These are phyloP conservation scores for Alternaria rosae DNA, from an alignment of 2,329 filamentous ascomycete species.

Conservation along the genomic window DNA sequence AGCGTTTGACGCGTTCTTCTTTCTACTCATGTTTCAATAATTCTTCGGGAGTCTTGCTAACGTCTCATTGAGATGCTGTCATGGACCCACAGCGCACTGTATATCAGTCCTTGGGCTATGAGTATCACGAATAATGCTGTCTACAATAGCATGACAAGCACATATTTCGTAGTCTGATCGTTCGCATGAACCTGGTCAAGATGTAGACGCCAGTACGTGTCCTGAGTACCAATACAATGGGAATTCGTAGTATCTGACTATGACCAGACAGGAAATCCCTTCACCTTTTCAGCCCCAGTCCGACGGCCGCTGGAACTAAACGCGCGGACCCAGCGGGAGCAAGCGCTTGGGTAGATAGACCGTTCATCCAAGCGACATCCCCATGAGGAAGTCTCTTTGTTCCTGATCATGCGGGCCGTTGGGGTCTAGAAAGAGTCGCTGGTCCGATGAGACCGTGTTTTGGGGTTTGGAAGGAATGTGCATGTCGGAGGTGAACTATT, in stretches of 20 bases:
- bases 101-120: background rate
- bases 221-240: background rate
- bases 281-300: background rate
- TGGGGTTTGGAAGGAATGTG: background rate
- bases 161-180: background rate
- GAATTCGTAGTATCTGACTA: background rate
- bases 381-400: background rate
- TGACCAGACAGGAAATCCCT: background rate
- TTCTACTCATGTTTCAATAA: background rate
- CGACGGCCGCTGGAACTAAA: background rate
- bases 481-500: background rate
- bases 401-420: background rate
- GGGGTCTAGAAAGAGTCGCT: background rate
- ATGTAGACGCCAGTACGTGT: background rate
- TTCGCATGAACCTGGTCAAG: background rate
- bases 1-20: background rate
- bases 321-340: background rate
- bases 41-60: background rate
- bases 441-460: background rate
- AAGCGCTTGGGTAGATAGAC: background rate
- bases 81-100: background rate
- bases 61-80: background rate
- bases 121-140: background rate
- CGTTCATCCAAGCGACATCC: conserved; percentile 2
- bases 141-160: background rate